Evolutionary conservation across 2,329 filamentous ascomycete species (phyloP), one percentile per base, ranked within the genome.

Genomic region (Gremmenia infestans): DNA sequence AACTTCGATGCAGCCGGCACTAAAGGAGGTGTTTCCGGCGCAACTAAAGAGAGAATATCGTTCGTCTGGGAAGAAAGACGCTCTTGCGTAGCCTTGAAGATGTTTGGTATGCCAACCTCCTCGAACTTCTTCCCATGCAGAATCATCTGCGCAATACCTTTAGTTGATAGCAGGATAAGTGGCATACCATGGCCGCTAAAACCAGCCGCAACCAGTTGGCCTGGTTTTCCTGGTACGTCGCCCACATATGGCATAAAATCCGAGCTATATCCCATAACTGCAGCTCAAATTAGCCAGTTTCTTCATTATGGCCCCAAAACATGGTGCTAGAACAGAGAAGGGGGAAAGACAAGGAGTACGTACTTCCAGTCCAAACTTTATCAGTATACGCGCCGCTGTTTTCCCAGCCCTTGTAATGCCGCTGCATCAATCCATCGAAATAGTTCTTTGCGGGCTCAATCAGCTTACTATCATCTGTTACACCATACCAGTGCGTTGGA

Each of bases 111-210:
- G 0, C 72, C 72, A 0, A 73, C 71, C 15, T 69, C 59, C 36
- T 68, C 63, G 53, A 73, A 75, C 0, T 59, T 50, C 1, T 35
- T 35, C 4, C 60, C 67, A 4, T 68, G 58, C 4, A 36, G 19
- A n/a, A 77, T 58, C 74, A 80, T 78, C 23, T 65, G 57, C 1
- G 70, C 73, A 8, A 79, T 45, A 0, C 70, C 75, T 57, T 74
- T 72, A 6, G 71, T 71, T 5, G 70, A 65, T 0, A 76, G 66
- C 19, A 74, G 74, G 17, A 78, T 72, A 23, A 75, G 62, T 0
- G 76, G 72, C 77, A 81, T 81, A 0, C 78, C 79, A 54, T 80
- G 77, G 0, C 79, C 78, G 32, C 73, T 75, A 57, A 80, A 81
- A 0, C 78, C 78, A 0, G 73, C 76, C 22, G 76, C 65, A n/a